Base-by-base conservation (phyloP, 2,329 filamentous ascomycete species). In the Botryotinia narcissicola region DNA sequence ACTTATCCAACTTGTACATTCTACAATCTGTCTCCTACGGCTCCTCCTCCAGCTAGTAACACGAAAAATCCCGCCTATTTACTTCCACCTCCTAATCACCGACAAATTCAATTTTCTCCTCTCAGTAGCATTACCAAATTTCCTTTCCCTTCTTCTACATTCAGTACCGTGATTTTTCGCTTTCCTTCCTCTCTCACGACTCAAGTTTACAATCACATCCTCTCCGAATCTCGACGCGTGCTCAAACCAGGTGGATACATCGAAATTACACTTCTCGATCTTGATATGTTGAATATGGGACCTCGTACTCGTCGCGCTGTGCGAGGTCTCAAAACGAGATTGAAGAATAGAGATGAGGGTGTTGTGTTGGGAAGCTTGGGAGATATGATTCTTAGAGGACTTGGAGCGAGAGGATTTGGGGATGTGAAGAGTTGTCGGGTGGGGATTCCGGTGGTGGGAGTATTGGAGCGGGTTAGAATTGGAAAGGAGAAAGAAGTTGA, bases 221-320 rank as follows among this genome's bases (percentile, higher is more conserved):
- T 96, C 29, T 88, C 88, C 0, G 93, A 96, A 81, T 90, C 91
- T 73, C 92, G 92, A 70, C 90, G 93, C 3, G 93, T 95, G 0
- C 85, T 96, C 42, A 91, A 92, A 75, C 92, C 93, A 0, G 92
- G 92, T 18, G 93, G 93, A 0, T 92, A 91, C 79, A 87, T 96
- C n/a, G 93, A 96, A 81, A 84, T 95, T 29, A 91, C 90, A 0
- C 90, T 94, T 54, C 86, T 96, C 1, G 93, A 96, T 76, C 86
- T 94, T 18, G 93, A 96, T 79, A 86, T 96, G 74, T 90, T 94
- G 82, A 94, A 93, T 79, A 94, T 95, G 91, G 93, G 93, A 0
- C 90, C 88, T 72, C 87, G 88, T 22, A 90, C 91, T 1, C 88
- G 93, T 9, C 88, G 90, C 25, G 88, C 91, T 0, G 87, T 95